Conservation (phyloP, 305 asterid species). For the Petunia hybrid region DNA sequence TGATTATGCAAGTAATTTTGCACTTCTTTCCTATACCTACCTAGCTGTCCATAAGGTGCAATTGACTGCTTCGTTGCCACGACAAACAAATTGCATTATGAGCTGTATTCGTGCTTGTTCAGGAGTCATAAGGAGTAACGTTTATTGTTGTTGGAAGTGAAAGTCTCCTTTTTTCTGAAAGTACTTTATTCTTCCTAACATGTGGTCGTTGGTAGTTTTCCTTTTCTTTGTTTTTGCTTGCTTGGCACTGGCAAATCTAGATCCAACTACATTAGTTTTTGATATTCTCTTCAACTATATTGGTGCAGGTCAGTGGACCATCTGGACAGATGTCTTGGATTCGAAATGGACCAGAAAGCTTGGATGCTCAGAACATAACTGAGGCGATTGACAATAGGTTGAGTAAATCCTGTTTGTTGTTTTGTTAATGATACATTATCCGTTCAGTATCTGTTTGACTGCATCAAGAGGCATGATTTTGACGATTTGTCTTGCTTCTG, state of each 20-base stretch:
- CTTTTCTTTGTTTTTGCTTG: neutral
- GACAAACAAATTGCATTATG: neutral
- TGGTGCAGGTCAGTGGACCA: slow-evolving; percentile 85
- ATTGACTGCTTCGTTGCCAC: neutral
- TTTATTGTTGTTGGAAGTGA: neutral
- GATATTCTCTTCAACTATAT: slow-evolving; percentile 32
- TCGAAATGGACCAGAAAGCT: slow-evolving; percentile 81
- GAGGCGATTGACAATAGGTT: slow-evolving; percentile 89
- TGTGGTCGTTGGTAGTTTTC: neutral
- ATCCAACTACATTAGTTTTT: slow-evolving; percentile 31
- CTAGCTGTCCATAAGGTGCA: neutral
- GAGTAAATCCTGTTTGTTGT: slow-evolving; percentile 32
- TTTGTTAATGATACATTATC: neutral
- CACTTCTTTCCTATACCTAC: neutral
- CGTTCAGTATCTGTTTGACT: slow-evolving; percentile 14
- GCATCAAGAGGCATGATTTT: slow-evolving; percentile 2
- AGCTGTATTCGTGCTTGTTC: neutral
- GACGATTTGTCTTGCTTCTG: slow-evolving; percentile 7
- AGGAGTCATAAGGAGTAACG: neutral
- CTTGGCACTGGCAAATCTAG: slow-evolving; percentile 2
- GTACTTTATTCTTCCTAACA: neutral
- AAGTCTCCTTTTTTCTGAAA: neutral
- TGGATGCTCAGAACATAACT: slow-evolving; percentile 70
- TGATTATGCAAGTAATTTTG: neutral
- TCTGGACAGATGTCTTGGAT: slow-evolving; percentile 97